phyloP scores from a whole-genome alignment of 1,284 basidiomycete species.

The Ceratobasidium sp. region DNA sequence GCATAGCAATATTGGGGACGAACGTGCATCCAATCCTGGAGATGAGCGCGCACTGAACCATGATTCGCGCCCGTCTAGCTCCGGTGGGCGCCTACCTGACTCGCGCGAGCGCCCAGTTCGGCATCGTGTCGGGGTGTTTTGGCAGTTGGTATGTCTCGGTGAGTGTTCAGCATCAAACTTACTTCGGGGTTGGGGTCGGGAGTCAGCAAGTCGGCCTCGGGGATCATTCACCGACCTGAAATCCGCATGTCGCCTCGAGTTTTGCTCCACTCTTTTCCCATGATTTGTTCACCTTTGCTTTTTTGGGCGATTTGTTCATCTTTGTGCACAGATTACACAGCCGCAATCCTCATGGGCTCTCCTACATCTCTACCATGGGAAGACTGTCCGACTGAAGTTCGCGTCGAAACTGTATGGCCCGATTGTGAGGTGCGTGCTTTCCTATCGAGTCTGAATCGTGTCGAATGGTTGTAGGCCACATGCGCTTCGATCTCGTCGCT shows the following conservation, averaged over 20 bases:
- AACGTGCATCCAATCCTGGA: neutral
- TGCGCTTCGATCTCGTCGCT: conserved; percentile 12
- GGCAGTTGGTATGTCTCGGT: conserved; percentile 31
- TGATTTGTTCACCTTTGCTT: no score
- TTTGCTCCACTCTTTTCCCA: no score
- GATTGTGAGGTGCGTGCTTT: conserved; percentile 16
- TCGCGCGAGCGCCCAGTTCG: no score
- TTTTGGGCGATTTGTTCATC: no score
- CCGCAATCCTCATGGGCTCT: conserved; percentile 23
- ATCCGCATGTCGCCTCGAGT: no score
- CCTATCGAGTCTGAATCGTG: neutral
- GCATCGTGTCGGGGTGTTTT: conserved; percentile 13
- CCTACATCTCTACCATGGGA: conserved; percentile 26
- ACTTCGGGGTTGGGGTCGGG: no score
- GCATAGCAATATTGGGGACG: no score
- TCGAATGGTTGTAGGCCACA: neutral
- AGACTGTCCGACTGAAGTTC: conserved; percentile 16
- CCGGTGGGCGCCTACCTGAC: neutral
- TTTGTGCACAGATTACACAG: conserved; percentile 30
- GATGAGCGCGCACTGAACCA: neutral
- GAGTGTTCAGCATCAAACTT: neutral
- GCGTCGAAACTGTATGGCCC: conserved; percentile 25
- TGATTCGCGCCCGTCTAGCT: conserved; percentile 5
- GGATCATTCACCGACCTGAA: no score
- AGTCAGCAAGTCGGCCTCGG: no score